Conservation (phyloP, 1,284 basidiomycete genomes). For the Bjerkandera adusta region DNA sequence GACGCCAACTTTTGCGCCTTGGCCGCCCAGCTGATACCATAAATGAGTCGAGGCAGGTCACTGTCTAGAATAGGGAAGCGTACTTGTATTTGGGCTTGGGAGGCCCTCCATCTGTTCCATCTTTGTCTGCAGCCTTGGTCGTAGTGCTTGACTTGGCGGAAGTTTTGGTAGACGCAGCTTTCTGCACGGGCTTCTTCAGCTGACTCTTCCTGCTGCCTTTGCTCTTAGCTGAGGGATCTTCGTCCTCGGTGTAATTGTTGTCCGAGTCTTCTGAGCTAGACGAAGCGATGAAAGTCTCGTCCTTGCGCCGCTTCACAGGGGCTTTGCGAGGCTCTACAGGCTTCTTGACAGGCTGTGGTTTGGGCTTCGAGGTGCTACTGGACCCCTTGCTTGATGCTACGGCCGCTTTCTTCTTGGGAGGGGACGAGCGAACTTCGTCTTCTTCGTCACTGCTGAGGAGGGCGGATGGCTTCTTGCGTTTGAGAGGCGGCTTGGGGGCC, state of each 20-base stretch:
- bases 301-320: constrained; percentile 8
- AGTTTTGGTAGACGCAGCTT: constrained; percentile 1
- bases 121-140: constrained; percentile 10
- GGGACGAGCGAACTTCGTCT: constrained; percentile 9
- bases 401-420: constrained; percentile 11
- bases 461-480: constrained; percentile 12
- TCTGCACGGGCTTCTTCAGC: constrained; percentile 22
- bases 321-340: constrained; percentile 1
- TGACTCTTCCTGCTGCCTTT: constrained; percentile 24
- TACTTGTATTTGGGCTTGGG: constrained; percentile 36
- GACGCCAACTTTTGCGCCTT: constrained; percentile 66
- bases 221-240: constrained; percentile 21
- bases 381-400: background rate
- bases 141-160: constrained; percentile 11
- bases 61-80: background rate
- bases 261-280: constrained; percentile 19
- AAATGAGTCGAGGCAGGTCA: background rate
- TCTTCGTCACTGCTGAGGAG: constrained; percentile 16
- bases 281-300: constrained; percentile 9
- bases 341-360: constrained; percentile 1
- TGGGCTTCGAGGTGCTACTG: background rate
- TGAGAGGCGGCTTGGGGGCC: background rate
- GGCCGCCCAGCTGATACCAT: constrained; percentile 60
- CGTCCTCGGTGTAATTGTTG: constrained; percentile 22
- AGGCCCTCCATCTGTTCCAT: constrained; percentile 19